Evolutionary conservation across 441 rosid species (phyloP), one percentile per base, ranked within the genome.

Genomic region (Populus hybrid): DNA sequence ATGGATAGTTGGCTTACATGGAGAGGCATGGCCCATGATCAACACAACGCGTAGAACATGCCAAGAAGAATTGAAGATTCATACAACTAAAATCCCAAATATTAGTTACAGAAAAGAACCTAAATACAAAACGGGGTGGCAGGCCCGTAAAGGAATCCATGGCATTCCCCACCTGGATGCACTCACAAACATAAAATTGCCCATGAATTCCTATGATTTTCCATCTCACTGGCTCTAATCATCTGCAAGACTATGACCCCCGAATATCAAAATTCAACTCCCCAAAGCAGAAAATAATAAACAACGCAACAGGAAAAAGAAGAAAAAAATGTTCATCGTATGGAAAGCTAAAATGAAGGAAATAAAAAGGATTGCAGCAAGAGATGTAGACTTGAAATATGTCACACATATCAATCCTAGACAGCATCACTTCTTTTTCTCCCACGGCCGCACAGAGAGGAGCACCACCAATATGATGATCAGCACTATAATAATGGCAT

Each of bases 391-490:
- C 42, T 38, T 38, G 42, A 38, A 7, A 4, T 45, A 11, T 4
- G 16, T 45, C 6, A 1, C 56, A 59, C 12, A 59, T 20, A 20
- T 59, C 64, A 9, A 59, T 59, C 64, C 64, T 2, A 59, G 2
- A 59, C 64, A n/a, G 9, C 26, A 8, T 21, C 65, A 61, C 65
- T 69, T 64, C 50, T 82, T 86, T 29, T 80, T 78, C 11, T 93
- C 42, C 97, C 97, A 93, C 6, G 98, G 98, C 81, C 24, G 84
- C 40, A 89, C 86, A 3, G 89, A 81, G 82, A 91, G 86, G 33
- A 93, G 78, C n/a, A 93, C 97, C 40, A 88, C 88, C 26, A 91
- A 68, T 10, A 93, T 80, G 84, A 90, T 85, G 81, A 95, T 91
- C 14, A 93, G 82, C 89, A 95, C 74, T 4, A 95, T 24, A 38